Evolutionary conservation across 768 basidiomycete genomes (phyloP).

Genomic region (Termitomyces bulborhizus): DNA sequence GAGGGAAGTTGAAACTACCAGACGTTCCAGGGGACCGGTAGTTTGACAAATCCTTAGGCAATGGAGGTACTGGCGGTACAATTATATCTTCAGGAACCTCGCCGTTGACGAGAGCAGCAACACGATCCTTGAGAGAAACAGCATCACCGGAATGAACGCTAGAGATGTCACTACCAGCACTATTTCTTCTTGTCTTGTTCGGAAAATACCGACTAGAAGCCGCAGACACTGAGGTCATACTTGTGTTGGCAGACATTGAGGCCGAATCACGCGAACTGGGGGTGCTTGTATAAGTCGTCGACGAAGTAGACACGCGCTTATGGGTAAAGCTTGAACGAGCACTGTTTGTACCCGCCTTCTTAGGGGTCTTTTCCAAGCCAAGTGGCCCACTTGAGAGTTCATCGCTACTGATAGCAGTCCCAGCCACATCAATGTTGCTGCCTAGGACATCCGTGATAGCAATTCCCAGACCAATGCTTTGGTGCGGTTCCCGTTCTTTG

Average conservation of each 20-base stretch:
- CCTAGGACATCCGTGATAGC: constrained; percentile 24
- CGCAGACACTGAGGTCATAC: constrained; percentile 69
- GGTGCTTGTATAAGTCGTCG: constrained; percentile 78
- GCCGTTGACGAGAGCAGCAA: constrained; percentile 49
- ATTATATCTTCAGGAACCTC: constrained; percentile 54
- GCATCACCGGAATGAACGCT: constrained; percentile 68
- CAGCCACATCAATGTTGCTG: constrained; percentile 37
- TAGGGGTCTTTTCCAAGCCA: constrained; percentile 57
- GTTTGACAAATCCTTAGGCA: constrained; percentile 83
- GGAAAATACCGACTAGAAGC: constrained; percentile 69
- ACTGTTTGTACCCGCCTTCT: constrained; percentile 51
- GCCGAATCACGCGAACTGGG: constrained; percentile 86
- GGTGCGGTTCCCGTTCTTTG: constrained; percentile 44
- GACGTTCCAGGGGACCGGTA: constrained; percentile 67
- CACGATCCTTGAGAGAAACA: constrained; percentile 59
- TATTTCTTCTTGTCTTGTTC: constrained; percentile 67
- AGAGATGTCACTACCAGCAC: constrained; percentile 81
- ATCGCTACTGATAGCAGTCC: constrained; percentile 50
- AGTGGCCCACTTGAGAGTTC: constrained; percentile 41
- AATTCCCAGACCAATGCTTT: constrained; percentile 27
- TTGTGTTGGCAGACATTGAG: constrained; percentile 73
- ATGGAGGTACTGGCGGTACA: constrained; percentile 91
- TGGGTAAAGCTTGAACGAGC: constrained; percentile 73
- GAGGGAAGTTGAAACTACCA: constrained; percentile 45
- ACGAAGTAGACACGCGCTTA: constrained; percentile 86